Conservation (phyloP, 2,329 filamentous ascomycete species). For the Aaosphaeria arxii region DNA sequence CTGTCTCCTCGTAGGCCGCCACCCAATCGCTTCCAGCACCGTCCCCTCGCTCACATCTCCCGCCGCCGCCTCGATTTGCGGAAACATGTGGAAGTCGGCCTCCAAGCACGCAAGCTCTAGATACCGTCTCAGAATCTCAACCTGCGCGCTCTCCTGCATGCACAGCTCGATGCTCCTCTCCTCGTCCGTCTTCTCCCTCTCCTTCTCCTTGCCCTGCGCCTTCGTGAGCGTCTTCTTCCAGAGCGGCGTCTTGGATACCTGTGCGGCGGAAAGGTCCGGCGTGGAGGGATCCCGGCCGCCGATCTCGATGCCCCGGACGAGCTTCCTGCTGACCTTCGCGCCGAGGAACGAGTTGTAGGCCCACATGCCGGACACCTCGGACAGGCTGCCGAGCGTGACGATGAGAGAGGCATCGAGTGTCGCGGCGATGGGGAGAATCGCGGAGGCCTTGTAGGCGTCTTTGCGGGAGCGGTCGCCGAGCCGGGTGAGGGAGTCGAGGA, state of each 20-base stretch:
- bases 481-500: constrained; percentile 41
- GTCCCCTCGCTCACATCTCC: constrained; percentile 35
- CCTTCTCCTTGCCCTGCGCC: constrained; percentile 11
- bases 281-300: constrained; percentile 4
- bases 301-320: constrained; percentile 36
- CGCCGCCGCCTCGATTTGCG: constrained; percentile 14
- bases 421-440: constrained; percentile 39
- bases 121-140: constrained; percentile 38
- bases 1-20: constrained; percentile 35
- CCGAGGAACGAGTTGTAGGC: constrained; percentile 45
- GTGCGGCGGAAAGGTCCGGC: not conserved
- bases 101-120: constrained; percentile 40
- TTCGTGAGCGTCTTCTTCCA: constrained; percentile 5
- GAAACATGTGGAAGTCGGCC: constrained; percentile 34
- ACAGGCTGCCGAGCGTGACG: constrained; percentile 38
- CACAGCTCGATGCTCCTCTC: constrained; percentile 26
- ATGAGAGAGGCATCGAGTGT: constrained; percentile 33
- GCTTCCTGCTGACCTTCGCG: constrained; percentile 38
- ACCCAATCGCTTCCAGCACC: constrained; percentile 44
- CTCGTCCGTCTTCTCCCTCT: constrained; percentile 19
- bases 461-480: constrained; percentile 42
- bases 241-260: not conserved
- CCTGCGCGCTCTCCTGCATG: constrained; percentile 34
- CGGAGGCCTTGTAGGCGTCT: constrained; percentile 42
- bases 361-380: constrained; percentile 37